Conservation (phyloP, 176 grass and related monocot genomes). For the Hsuehochloa calcarea region DNA sequence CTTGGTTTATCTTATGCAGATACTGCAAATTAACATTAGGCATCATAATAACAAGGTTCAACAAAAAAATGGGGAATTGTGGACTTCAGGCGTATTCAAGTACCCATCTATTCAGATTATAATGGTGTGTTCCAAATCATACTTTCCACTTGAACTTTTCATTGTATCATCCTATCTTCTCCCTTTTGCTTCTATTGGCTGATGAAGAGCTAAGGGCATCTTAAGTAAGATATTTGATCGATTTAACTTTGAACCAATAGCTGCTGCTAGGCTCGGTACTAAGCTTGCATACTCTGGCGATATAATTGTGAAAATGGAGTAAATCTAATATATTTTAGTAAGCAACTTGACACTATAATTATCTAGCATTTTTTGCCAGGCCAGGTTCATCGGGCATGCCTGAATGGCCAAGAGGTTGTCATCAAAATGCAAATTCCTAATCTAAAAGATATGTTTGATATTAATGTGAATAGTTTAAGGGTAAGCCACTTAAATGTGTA, state of each 20-base stretch:
- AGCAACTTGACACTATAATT: slow-evolving; percentile 33
- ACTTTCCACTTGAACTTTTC: no score
- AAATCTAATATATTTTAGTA: not conserved
- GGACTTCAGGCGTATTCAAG: no score
- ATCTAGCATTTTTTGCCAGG: slow-evolving; percentile 63
- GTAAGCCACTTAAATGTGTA: slow-evolving; percentile 35
- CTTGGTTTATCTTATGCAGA: no score
- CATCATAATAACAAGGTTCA: no score
- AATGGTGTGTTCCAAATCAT: no score
- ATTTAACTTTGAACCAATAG: slow-evolving; percentile 96
- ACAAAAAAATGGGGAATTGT: no score
- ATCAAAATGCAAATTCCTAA: slow-evolving; percentile 97
- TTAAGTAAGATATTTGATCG: slow-evolving; percentile 79
- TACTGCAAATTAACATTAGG: no score
- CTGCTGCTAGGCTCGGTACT: slow-evolving; percentile 98
- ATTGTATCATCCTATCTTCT: no score
- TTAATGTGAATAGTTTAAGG: slow-evolving; percentile 97
- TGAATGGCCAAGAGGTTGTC: slow-evolving; percentile 88
- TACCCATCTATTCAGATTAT: no score
- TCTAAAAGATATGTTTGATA: slow-evolving; percentile 96
- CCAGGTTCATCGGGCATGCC: slow-evolving; percentile 89
- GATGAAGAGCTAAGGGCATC: slow-evolving; percentile 84
- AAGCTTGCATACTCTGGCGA: not conserved
- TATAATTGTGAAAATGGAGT: slow-evolving; percentile 14
- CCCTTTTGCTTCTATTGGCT: no score